Evolutionary conservation across 1,284 basidiomycete genomes (phyloP).

Genomic region (Fistulina hepatica): DNA sequence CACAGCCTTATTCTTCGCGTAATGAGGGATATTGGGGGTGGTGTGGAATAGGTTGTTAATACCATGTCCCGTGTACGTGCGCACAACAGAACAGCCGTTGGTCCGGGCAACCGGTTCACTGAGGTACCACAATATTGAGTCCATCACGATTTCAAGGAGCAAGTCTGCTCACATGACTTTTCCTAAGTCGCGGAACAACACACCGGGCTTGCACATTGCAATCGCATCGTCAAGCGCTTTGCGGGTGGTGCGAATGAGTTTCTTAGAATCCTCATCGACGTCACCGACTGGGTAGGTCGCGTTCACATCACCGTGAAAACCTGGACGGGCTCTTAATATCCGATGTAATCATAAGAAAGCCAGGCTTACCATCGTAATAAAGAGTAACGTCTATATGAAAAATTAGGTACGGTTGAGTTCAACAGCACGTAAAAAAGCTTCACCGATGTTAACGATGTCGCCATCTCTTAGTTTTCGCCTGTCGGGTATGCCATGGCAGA

Average conservation of each 20-base stretch:
- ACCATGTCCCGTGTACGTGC: constrained; percentile 87
- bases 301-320: constrained; percentile 87
- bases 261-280: constrained; percentile 72
- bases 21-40: constrained; percentile 72
- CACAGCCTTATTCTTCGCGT: constrained; percentile 76
- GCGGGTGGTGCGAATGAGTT: constrained; percentile 74
- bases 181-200: constrained; percentile 75
- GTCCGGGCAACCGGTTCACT: constrained; percentile 77
- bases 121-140: constrained; percentile 3
- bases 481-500: constrained; percentile 96
- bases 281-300: constrained; percentile 85
- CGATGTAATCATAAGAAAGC: constrained; percentile 1
- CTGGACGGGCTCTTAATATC: constrained; percentile 25
- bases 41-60: constrained; percentile 78
- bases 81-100: constrained; percentile 75
- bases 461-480: constrained; percentile 77
- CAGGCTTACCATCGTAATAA: constrained; percentile 52
- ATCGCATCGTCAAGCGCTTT: constrained; percentile 81
- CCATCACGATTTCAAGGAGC: not conserved
- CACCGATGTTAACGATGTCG: constrained; percentile 89
- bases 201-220: constrained; percentile 82
- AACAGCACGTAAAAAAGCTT: constrained; percentile 1
- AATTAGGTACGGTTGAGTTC: constrained; percentile 1
- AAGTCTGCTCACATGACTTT: constrained; percentile 57
- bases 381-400: constrained; percentile 42